Percentiles rank a stretch among this genome's conserved stretches.
These are phyloP conservation scores for Hanseniaspora clermontiae DNA, from an alignment of 805 yeast genomes.

Conservation along the genomic window DNA sequence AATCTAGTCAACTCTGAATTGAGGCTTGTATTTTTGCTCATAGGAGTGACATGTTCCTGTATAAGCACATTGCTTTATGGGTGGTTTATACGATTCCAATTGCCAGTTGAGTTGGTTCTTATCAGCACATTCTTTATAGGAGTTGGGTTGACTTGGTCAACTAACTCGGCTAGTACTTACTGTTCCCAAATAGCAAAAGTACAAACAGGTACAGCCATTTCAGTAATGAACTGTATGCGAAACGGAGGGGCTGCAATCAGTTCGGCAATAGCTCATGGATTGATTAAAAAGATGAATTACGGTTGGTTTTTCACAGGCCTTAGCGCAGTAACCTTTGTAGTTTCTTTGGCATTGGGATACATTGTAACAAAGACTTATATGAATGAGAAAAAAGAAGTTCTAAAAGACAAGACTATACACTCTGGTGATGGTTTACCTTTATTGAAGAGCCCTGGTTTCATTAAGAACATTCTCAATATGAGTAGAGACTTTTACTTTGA, in stretches of 20 bases:
- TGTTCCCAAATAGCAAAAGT: slow-evolving; percentile 38
- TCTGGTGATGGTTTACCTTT: background rate
- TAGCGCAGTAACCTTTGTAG: slow-evolving; percentile 28
- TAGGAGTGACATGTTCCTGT: slow-evolving; percentile 34
- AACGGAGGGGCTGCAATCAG: slow-evolving; percentile 44
- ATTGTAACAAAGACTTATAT: slow-evolving; percentile 15
- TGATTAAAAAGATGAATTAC: slow-evolving; percentile 31
- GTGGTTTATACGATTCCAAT: slow-evolving; percentile 35
- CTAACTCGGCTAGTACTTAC: slow-evolving; percentile 42
- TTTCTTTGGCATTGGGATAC: slow-evolving; percentile 19
- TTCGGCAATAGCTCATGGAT: slow-evolving; percentile 33
- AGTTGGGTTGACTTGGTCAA: slow-evolving; percentile 45
- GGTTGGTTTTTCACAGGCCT: slow-evolving; percentile 47
- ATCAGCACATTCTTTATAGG: slow-evolving; percentile 37
- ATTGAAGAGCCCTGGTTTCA: background rate
- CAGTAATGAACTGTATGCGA: slow-evolving; percentile 41
- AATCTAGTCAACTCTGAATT: slow-evolving; percentile 30
- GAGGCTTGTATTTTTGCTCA: slow-evolving; percentile 33
- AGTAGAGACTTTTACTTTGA: background rate
- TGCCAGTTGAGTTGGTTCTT: slow-evolving; percentile 31
- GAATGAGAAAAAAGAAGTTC: background rate
- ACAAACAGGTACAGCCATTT: slow-evolving; percentile 42
- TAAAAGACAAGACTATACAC: background rate
- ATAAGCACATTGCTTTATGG: slow-evolving; percentile 41
- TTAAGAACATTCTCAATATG: background rate